Conservation (phyloP, 2,329 filamentous ascomycete genomes). For the Cladosporium oxysporum region DNA sequence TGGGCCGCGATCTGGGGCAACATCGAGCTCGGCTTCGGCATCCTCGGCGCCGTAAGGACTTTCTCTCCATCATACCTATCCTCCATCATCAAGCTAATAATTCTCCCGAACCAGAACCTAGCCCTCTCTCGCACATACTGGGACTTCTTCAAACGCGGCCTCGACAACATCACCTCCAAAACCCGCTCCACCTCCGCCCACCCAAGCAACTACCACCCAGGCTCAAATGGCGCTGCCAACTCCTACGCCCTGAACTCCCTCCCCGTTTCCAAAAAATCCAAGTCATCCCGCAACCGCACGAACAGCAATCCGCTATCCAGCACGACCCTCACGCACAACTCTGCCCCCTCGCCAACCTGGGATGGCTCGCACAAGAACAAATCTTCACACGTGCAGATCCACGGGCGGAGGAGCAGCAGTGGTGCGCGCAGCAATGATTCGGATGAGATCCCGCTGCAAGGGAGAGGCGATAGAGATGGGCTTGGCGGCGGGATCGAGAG, state of each 20-base stretch:
- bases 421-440: not conserved
- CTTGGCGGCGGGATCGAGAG: not conserved
- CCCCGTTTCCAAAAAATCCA: not conserved
- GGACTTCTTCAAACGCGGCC: conserved; percentile 13
- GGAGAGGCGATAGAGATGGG: not conserved
- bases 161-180: conserved; percentile 12
- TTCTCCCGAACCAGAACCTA: conserved; percentile 24
- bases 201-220: not conserved
- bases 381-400: not conserved
- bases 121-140: conserved; percentile 22
- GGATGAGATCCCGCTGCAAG: conserved; percentile 6
- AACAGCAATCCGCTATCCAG: not conserved
- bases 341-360: not conserved
- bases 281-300: not conserved
- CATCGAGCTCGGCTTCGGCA: conserved; percentile 32
- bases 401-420: not conserved
- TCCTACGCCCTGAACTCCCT: not conserved
- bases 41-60: conserved; percentile 28
- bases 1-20: conserved; percentile 35
- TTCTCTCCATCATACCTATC: not conserved
- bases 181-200: not conserved
- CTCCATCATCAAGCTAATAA: not conserved
- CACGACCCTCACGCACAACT: not conserved
- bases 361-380: conserved; percentile 7
- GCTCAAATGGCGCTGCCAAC: not conserved